Conservation (phyloP, 768 basidiomycete genomes). For the Punctularia strigosozonata region DNA sequence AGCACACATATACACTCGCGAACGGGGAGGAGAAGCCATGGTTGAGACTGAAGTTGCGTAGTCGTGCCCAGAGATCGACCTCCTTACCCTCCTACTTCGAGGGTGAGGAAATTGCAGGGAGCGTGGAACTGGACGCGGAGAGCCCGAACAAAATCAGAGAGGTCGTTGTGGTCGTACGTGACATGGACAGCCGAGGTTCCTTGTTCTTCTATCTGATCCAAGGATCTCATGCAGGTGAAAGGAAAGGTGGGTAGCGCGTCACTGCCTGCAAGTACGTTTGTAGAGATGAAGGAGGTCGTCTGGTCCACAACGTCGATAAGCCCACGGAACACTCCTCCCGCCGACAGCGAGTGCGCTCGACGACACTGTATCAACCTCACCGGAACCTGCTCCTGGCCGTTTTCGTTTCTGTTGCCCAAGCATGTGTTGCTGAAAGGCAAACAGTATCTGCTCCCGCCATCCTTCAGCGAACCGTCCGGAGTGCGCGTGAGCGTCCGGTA, state of each 20-base stretch:
- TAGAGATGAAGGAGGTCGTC: no score
- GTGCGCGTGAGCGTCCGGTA: slow-evolving; percentile 5
- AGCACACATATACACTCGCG: neutral
- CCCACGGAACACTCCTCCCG: no score
- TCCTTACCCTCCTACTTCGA: neutral
- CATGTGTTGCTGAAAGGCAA: neutral
- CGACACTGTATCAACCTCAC: no score
- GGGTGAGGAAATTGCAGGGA: neutral
- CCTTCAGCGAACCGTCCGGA: neutral
- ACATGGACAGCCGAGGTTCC: no score
- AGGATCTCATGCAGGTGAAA: no score
- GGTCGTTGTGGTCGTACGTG: neutral
- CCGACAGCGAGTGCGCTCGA: no score
- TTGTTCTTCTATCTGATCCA: no score
- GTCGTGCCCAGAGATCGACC: neutral
- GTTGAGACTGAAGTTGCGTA: neutral
- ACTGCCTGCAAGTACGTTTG: no score
- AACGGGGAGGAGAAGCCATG: neutral
- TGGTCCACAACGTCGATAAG: no score
- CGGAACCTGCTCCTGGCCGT: slow-evolving; percentile 1
- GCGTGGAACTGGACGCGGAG: neutral
- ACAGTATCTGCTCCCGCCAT: neutral
- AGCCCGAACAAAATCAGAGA: neutral
- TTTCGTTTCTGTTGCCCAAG: neutral
- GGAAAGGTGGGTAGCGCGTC: no score